A percentile compares a stretch with the other conserved stretches of the same genome.
phyloP scores from a whole-genome alignment of 2,329 filamentous ascomycete species.

The Ascochyta rabiei region DNA sequence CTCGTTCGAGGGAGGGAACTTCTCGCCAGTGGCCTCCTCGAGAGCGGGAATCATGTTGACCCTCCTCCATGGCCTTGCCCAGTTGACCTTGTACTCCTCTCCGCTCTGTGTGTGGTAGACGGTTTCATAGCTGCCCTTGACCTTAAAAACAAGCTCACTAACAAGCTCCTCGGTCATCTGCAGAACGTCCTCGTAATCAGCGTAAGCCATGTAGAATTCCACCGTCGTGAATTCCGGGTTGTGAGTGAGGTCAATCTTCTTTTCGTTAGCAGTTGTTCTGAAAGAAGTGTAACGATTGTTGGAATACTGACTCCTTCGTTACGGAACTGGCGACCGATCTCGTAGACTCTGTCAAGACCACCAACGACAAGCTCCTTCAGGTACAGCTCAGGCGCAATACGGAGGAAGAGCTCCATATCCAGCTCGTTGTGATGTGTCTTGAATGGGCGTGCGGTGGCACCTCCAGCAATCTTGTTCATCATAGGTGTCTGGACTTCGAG shows the following conservation, averaged over 20 bases:
- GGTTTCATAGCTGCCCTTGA: conserved; percentile 85
- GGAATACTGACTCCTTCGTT: conserved; percentile 88
- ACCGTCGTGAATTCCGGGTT: conserved; percentile 98
- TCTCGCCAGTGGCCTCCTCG: conserved; percentile 88
- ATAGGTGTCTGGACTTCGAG: conserved; percentile 93
- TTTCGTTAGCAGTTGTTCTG: neutral
- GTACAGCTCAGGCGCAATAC: conserved; percentile 92
- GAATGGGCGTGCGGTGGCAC: conserved; percentile 94
- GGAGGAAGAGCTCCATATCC: conserved; percentile 92
- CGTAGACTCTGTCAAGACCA: conserved; percentile 92
- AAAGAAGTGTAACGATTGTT: too few species aligned
- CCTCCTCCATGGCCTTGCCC: conserved; percentile 90
- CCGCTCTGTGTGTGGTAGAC: conserved; percentile 85
- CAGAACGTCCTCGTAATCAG: conserved; percentile 81
- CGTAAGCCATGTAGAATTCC: conserved; percentile 85
- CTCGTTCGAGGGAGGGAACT: conserved; percentile 87
- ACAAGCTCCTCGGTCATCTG: conserved; percentile 91
- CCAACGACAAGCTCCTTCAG: conserved; percentile 97
- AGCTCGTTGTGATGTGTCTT: conserved; percentile 95
- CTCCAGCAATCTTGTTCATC: conserved; percentile 94
- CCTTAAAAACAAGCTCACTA: conserved; percentile 82
- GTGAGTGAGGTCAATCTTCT: conserved; percentile 81
- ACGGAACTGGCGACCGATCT: conserved; percentile 92
- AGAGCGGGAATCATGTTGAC: conserved; percentile 96
- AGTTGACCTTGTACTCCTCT: conserved; percentile 90